These are phyloP conservation scores for Chenopodium berlandieri DNA, from an alignment of 148 eudicot species.

Conservation along the genomic window DNA sequence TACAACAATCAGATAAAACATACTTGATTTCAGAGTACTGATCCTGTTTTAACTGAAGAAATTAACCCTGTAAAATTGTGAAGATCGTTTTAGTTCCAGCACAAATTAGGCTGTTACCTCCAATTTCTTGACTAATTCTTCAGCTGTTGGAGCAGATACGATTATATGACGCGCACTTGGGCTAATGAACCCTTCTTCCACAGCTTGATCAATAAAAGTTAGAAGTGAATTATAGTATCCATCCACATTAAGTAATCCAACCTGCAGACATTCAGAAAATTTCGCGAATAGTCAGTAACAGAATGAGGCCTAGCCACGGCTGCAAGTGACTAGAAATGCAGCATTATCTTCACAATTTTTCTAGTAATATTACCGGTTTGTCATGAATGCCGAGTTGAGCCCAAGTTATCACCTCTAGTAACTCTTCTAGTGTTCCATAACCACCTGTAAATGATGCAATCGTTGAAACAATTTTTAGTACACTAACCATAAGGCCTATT, in stretches of 20 bases:
- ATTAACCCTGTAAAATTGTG: background rate
- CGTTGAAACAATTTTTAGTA: background rate
- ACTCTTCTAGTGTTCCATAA: constrained; percentile 95
- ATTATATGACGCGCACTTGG: constrained; percentile 89
- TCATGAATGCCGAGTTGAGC: constrained; percentile 99
- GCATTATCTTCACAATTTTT: background rate
- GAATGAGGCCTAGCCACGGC: background rate
- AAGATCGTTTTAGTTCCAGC: background rate
- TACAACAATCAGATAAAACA: background rate
- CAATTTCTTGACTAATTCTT: constrained; percentile 70
- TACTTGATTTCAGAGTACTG: background rate
- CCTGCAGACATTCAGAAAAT: constrained; percentile 38
- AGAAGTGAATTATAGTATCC: constrained; percentile 87
- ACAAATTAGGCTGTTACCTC: constrained; percentile 50
- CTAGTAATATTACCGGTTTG: constrained; percentile 59
- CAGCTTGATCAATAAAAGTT: constrained; percentile 93
- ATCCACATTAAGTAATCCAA: constrained; percentile 93
- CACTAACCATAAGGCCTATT: background rate
- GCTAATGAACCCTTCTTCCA: constrained; percentile 91
- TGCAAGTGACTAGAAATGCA: background rate
- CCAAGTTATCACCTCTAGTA: constrained; percentile 96
- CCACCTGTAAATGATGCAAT: constrained; percentile 56
- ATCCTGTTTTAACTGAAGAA: background rate
- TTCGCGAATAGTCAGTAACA: background rate
- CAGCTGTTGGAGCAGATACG: constrained; percentile 85